A percentile compares a stretch with the other conserved stretches of the same genome.
Evolutionary conservation across 192 early-diverging fungal genomes (phyloP).

Genomic region (Oehlia diaphana): DNA sequence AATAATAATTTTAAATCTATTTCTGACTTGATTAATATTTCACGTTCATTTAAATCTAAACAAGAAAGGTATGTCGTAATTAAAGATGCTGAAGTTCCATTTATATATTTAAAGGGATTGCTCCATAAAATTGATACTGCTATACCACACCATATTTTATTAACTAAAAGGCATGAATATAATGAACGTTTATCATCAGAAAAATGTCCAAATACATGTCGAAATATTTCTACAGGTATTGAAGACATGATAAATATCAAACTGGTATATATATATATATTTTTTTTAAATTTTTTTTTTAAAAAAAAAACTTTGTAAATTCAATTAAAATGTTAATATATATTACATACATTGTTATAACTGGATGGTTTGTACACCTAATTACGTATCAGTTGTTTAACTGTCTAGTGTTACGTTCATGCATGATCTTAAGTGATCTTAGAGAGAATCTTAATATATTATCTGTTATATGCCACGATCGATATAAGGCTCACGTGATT

Average conservation of each 20-base stretch:
- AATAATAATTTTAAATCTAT: neutral
- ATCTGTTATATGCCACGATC: no score
- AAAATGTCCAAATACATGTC: neutral
- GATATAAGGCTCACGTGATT: no score
- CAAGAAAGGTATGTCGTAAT: constrained; percentile 2
- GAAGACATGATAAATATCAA: neutral
- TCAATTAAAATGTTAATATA: no score
- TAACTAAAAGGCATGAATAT: constrained; percentile 9
- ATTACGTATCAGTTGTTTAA: no score
- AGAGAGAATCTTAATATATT: no score
- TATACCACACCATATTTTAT: constrained; percentile 10
- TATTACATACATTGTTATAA: no score
- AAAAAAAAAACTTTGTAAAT: no score
- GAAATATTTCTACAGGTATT: constrained; percentile 10
- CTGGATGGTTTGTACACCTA: no score
- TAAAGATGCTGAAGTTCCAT: neutral
- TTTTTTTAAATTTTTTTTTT: no score
- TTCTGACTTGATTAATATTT: neutral
- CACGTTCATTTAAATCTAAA: neutral
- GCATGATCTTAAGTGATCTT: no score
- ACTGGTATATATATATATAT: no score
- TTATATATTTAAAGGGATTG: neutral
- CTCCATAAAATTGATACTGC: constrained; percentile 16
- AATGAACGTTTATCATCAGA: constrained; percentile 10
- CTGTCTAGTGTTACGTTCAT: no score